Conservation (phyloP, 441 rosid species). For the Corymbia citriodora region DNA sequence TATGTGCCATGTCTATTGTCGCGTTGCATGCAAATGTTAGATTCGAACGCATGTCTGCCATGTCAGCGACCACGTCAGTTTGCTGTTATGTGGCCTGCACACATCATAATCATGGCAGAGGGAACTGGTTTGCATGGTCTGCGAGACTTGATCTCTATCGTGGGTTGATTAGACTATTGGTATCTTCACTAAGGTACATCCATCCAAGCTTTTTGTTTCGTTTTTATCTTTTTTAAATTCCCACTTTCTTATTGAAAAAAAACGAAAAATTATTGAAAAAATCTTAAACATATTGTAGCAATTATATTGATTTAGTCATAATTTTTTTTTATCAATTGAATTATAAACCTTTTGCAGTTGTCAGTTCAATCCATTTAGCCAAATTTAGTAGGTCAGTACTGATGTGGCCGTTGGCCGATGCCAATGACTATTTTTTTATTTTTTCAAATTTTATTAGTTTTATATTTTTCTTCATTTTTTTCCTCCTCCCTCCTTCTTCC, state of each 20-base stretch:
- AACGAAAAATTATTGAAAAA: no score
- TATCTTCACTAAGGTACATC: not conserved
- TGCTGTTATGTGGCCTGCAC: not conserved
- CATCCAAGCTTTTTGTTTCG: not conserved
- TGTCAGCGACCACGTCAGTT: not conserved
- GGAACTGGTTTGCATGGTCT: fast-evolving
- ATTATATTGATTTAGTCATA: no score
- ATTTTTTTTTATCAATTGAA: no score
- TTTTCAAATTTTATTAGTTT: no score
- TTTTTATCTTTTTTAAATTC: not conserved
- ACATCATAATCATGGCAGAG: not conserved
- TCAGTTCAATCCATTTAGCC: no score
- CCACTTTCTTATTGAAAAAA: not conserved
- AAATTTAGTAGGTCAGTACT: no score
- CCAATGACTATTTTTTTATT: no score
- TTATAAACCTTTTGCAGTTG: no score
- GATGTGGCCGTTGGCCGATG: no score
- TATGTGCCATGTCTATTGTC: not conserved
- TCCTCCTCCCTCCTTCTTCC: no score
- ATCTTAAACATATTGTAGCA: no score
- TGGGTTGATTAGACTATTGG: not conserved
- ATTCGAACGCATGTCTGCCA: fast-evolving
- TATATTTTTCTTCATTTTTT: no score
- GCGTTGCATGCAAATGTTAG: not conserved
- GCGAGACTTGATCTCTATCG: not conserved